These are phyloP conservation scores for Lasiodiplodia sp. DNA, from an alignment of 2,329 filamentous ascomycete species.

Conservation along the genomic window DNA sequence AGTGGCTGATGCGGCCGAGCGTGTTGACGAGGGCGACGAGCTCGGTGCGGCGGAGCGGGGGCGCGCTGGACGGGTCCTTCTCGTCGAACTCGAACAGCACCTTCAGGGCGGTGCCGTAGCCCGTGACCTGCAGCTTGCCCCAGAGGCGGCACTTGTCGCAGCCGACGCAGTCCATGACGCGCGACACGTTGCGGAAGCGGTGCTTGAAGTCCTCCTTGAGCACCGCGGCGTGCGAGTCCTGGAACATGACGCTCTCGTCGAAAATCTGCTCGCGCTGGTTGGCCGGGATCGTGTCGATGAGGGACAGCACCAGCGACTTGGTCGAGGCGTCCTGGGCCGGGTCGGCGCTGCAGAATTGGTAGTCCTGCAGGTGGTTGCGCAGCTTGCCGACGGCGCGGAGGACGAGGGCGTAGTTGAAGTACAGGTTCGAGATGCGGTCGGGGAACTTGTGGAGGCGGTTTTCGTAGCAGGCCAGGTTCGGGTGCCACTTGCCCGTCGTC, in stretches of 20 bases:
- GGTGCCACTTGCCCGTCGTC: conserved; percentile 89
- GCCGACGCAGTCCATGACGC: conserved; percentile 97
- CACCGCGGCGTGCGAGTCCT: conserved; percentile 68
- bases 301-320: conserved; percentile 78
- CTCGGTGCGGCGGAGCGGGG: conserved; percentile 83
- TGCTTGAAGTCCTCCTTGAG: conserved; percentile 98
- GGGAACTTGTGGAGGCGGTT: conserved; percentile 82
- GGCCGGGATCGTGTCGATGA: conserved; percentile 74
- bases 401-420: conserved; percentile 98
- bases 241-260: conserved; percentile 95
- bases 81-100: conserved; percentile 93
- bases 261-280: conserved; percentile 73
- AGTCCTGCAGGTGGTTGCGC: conserved; percentile 78
- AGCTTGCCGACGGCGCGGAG: conserved; percentile 91
- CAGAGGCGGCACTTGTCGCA: conserved; percentile 98
- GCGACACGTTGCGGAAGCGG: conserved; percentile 94
- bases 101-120: conserved; percentile 94
- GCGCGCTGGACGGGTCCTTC: conserved; percentile 65
- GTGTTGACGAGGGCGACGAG: conserved; percentile 95
- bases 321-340: conserved; percentile 78
- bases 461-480: conserved; percentile 89
- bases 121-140: conserved; percentile 95
- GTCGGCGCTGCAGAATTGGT: conserved; percentile 93
- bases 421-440: conserved; percentile 94
- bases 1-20: conserved; percentile 83